Evolutionary conservation across 2,329 filamentous ascomycete species (phyloP).

Genomic region (Acrocalymma vagum): DNA sequence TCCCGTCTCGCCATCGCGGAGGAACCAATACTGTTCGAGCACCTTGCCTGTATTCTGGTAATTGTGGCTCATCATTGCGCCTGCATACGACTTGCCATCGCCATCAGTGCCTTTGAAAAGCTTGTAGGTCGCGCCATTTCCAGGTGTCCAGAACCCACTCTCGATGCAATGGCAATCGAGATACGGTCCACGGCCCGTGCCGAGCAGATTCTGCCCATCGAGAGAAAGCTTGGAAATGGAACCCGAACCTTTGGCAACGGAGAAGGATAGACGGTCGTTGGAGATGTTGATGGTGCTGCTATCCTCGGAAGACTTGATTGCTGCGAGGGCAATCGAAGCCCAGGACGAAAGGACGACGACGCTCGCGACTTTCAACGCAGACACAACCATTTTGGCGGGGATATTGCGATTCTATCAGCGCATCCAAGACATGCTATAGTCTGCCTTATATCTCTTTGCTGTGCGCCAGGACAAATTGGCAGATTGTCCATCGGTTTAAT

Average conservation of each 20-base stretch:
- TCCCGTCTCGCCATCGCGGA: conserved; percentile 69
- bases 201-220: conserved; percentile 63
- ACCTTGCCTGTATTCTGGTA: conserved; percentile 66
- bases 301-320: conserved; percentile 20
- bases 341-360: too few species aligned
- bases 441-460: too few species aligned
- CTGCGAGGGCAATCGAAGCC: conserved; percentile 11
- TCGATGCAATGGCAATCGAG: conserved; percentile 71
- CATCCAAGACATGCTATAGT: too few species aligned
- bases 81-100: conserved; percentile 62
- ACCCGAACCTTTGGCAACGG: conserved; percentile 19
- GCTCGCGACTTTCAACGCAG: too few species aligned
- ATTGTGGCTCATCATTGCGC: conserved; percentile 67
- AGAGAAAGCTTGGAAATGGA: conserved; percentile 44
- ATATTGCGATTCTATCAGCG: too few species aligned
- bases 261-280: conserved; percentile 21
- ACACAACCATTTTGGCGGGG: too few species aligned
- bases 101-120: conserved; percentile 62
- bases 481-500: too few species aligned
- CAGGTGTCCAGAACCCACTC: conserved; percentile 67
- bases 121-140: conserved; percentile 59
- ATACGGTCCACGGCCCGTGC: conserved; percentile 64
- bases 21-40: conserved; percentile 72
- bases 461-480: too few species aligned
- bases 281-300: conserved; percentile 20